Evolutionary conservation across 2,329 filamentous ascomycete species (phyloP).

Genomic region (Paramyrothecium roridum): DNA sequence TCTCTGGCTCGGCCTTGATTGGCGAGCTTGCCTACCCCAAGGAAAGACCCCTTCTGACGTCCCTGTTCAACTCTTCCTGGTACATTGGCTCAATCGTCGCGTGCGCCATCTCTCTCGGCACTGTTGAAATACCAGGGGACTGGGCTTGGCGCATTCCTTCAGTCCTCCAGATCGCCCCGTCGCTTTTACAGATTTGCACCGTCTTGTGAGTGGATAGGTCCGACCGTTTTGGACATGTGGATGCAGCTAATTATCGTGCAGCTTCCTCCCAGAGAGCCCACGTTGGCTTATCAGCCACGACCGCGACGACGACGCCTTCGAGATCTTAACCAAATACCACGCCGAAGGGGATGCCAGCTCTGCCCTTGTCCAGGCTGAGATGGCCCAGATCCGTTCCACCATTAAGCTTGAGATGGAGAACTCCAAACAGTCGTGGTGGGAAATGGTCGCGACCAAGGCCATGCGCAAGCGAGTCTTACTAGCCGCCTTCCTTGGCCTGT

Average conservation of each 20-base stretch:
- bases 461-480: conserved; percentile 48
- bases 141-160: conserved; percentile 44
- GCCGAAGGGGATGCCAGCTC: conserved; percentile 51
- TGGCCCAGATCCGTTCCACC: background rate
- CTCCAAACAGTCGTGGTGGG: conserved; percentile 43
- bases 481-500: conserved; percentile 46
- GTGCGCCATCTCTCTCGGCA: conserved; percentile 48
- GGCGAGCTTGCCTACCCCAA: conserved; percentile 59
- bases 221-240: background rate
- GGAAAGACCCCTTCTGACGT: conserved; percentile 56
- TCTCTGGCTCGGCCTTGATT: conserved; percentile 55
- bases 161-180: conserved; percentile 41
- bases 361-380: conserved; percentile 40
- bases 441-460: conserved; percentile 46
- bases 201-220: conserved; percentile 23
- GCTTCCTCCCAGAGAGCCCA: conserved; percentile 19
- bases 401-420: conserved; percentile 1
- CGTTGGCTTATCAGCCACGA: conserved; percentile 35
- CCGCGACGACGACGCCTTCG: conserved; percentile 50
- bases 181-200: conserved; percentile 34
- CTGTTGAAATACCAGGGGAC: conserved; percentile 32
- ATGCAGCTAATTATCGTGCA: background rate
- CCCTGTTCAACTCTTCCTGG: conserved; percentile 55
- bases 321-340: conserved; percentile 56
- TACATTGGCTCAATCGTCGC: conserved; percentile 49